Percentiles rank a stretch among this genome's conserved stretches.
These are phyloP conservation scores for Prunus kanzakura DNA, from an alignment of 306 rosid species.

Conservation along the genomic window DNA sequence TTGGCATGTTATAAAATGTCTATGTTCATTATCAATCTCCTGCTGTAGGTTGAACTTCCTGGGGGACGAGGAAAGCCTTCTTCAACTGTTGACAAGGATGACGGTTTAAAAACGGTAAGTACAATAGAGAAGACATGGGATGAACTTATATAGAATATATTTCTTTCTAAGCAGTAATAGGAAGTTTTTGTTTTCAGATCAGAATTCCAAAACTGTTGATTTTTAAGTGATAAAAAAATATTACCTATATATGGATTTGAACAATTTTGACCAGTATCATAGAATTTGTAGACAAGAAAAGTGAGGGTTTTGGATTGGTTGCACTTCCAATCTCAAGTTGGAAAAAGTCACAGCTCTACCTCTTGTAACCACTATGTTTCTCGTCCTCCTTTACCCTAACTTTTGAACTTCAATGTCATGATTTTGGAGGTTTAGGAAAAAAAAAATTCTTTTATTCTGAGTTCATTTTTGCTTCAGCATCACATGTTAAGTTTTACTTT, in stretches of 20 bases:
- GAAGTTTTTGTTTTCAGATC: background rate
- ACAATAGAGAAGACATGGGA: constrained; percentile 11
- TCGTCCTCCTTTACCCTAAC: background rate
- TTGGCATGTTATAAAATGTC: constrained; percentile 2
- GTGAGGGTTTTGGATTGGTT: background rate
- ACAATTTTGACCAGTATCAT: background rate
- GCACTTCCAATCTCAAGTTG: background rate
- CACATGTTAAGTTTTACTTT: background rate
- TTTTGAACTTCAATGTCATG: background rate
- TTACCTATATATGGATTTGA: background rate
- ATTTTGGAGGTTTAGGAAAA: background rate
- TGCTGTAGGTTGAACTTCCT: constrained; percentile 67
- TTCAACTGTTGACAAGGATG: constrained; percentile 66
- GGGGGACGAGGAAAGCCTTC: constrained; percentile 68
- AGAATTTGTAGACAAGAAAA: background rate
- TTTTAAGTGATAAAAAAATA: background rate
- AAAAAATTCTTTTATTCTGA: background rate
- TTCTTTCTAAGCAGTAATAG: background rate
- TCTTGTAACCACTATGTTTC: background rate
- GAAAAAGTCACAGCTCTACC: background rate
- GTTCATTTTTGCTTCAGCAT: background rate
- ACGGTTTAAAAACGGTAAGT: constrained; percentile 75
- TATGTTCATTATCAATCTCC: constrained; percentile 25
- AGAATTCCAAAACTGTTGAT: background rate
- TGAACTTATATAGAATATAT: constrained; percentile 5